Conservation (phyloP, 352 stramenopile species). For the Phytophthora foliorum region DNA sequence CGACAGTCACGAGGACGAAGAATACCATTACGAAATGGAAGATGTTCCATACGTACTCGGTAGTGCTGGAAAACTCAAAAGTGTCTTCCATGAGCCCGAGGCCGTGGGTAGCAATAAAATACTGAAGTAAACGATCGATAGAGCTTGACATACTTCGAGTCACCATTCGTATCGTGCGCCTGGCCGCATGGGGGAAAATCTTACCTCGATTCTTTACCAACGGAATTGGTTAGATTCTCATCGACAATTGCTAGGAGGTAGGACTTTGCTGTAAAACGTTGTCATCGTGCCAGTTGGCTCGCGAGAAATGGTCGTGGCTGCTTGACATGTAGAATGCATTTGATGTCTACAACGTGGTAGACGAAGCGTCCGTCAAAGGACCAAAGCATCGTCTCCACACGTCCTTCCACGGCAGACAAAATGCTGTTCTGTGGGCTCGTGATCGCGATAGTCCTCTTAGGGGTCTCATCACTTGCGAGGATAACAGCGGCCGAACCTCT, state of each 20-base stretch:
- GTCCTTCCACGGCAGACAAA: neutral
- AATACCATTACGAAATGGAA: slow-evolving; percentile 29
- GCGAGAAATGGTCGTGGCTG: too few species aligned
- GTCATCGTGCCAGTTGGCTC: too few species aligned
- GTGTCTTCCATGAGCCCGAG: neutral
- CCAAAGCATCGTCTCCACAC: neutral
- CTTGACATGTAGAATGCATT: too few species aligned
- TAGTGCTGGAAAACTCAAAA: neutral
- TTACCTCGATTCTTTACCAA: too few species aligned
- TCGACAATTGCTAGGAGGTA: too few species aligned
- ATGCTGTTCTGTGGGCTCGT: neutral
- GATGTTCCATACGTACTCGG: slow-evolving; percentile 10
- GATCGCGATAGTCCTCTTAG: neutral
- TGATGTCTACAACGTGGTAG: neutral
- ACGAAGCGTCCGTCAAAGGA: neutral
- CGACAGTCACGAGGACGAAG: slow-evolving; percentile 36
- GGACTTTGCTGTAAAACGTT: too few species aligned
- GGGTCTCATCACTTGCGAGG: neutral
- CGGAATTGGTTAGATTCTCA: too few species aligned
- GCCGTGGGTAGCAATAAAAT: neutral
- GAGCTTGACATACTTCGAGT: neutral
- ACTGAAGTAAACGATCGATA: neutral
- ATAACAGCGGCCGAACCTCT: neutral
- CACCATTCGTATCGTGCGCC: neutral
- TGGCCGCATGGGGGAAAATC: too few species aligned